Base-by-base conservation (phyloP, 768 basidiomycete genomes). In the Grammothele lineata region DNA sequence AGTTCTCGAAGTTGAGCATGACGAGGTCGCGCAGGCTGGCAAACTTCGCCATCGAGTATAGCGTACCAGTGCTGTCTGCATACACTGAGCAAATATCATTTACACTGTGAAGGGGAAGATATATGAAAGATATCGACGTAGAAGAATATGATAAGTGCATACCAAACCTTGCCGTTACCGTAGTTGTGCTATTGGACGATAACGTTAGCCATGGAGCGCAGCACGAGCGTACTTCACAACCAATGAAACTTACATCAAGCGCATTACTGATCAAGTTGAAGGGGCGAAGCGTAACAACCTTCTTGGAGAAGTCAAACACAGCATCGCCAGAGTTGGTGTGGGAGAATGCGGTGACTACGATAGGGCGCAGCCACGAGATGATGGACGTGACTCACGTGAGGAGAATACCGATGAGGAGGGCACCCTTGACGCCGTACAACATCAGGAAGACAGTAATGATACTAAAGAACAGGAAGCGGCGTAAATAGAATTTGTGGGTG, bases 1-100 rank as follows among this genome's bases (percentile, higher is more conserved):
- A 87, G 52, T 81, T 79, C 67, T 93, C 90, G 56, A 93, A 93
- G 62, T 93, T 90, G 46, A 90, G 71, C 21, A 89, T 91, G 12
- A 87, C 78, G 1, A 83, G 84, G 59, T 92, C 84, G 38, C 87
- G 87, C 2, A 93, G 75, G n/a, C 87, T 87, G 5, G 90, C 88
- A 52, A 92, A 92, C 62, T 87, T 90, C 43, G 88, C 87, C 90
- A 93, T 92, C 32, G 90, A 85, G 62, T 92, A 91, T 3, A 93
- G 70, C 8, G 90, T 92, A 59, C 90, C 85, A 44, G 71, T 74
- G 23, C 68, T 73, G 47, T 72, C 68, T 64, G 44, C 12, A 25
- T 14, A 34, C 26, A 41, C 24, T 18, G 22, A 33, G n/a, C 23
- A 15, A n/a, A 18, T 24, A n/a, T 32, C 35, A 30, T 51, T 53